Evolutionary conservation across 768 basidiomycete species (phyloP).

Genomic region (Trametes villosa): DNA sequence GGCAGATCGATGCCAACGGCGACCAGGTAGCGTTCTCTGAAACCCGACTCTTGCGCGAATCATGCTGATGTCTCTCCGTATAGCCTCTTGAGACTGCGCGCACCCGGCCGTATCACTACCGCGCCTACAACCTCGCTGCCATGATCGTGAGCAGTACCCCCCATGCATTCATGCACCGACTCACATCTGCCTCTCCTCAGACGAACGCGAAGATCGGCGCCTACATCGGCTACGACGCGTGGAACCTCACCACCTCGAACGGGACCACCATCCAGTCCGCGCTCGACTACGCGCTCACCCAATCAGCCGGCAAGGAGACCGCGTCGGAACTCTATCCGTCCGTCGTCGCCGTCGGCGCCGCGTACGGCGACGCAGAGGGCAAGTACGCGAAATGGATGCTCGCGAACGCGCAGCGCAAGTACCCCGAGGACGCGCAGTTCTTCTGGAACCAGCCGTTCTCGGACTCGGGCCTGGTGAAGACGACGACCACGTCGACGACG

Average conservation of each 20-base stretch:
- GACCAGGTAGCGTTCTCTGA: constrained; percentile 48
- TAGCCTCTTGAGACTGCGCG: constrained; percentile 65
- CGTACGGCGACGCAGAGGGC: constrained; percentile 65
- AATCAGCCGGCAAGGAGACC: constrained; percentile 41
- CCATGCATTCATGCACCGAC: neutral
- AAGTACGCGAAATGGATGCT: constrained; percentile 56
- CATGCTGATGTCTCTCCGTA: neutral
- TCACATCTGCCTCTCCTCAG: constrained; percentile 34
- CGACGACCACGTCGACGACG: neutral
- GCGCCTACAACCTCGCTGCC: constrained; percentile 67
- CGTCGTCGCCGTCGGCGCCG: constrained; percentile 57
- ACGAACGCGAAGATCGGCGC: constrained; percentile 59
- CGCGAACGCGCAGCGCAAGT: constrained; percentile 38
- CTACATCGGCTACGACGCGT: constrained; percentile 50
- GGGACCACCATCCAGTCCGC: constrained; percentile 63
- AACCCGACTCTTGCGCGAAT: neutral
- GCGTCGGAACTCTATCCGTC: constrained; percentile 56
- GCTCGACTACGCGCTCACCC: constrained; percentile 59
- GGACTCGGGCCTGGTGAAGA: constrained; percentile 33
- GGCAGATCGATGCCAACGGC: constrained; percentile 59
- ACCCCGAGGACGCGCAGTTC: constrained; percentile 51
- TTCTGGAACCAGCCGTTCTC: constrained; percentile 60
- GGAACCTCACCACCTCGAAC: constrained; percentile 52
- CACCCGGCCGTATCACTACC: constrained; percentile 69
- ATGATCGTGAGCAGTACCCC: constrained; percentile 54